Evolutionary conservation across 768 basidiomycete species (phyloP).

Genomic region (Russula sp.): DNA sequence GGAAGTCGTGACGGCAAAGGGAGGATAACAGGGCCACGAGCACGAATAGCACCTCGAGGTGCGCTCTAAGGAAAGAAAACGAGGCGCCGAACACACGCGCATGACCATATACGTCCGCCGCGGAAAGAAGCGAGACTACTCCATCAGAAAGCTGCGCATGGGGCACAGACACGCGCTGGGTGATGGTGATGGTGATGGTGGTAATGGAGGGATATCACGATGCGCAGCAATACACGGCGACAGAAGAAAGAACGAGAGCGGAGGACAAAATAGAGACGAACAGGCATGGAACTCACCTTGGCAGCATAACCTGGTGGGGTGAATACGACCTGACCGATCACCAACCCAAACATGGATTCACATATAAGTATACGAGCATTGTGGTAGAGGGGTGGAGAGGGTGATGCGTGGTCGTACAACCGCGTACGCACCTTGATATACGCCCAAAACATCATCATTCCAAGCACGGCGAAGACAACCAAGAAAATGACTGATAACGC

Average conservation of each 20-base stretch:
- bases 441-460: conserved; percentile 73
- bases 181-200: neutral
- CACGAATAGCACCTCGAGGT: neutral
- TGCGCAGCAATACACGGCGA: neutral
- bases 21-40: neutral
- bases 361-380: neutral
- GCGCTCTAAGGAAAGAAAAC: neutral
- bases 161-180: conserved; percentile 13
- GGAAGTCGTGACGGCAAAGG: neutral
- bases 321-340: conserved; percentile 48
- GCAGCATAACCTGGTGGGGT: conserved; percentile 68
- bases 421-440: conserved; percentile 59
- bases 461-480: conserved; percentile 58
- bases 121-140: neutral
- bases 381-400: neutral
- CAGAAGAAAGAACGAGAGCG: neutral
- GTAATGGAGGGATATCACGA: neutral
- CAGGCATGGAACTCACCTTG: conserved; percentile 48
- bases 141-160: conserved; percentile 1
- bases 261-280: neutral
- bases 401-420: neutral
- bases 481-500: conserved; percentile 57
- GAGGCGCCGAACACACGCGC: neutral
- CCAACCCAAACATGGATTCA: neutral
- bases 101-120: neutral